These are phyloP conservation scores for Cercospora janseana DNA, from an alignment of 2,329 filamentous ascomycete genomes.

Conservation along the genomic window DNA sequence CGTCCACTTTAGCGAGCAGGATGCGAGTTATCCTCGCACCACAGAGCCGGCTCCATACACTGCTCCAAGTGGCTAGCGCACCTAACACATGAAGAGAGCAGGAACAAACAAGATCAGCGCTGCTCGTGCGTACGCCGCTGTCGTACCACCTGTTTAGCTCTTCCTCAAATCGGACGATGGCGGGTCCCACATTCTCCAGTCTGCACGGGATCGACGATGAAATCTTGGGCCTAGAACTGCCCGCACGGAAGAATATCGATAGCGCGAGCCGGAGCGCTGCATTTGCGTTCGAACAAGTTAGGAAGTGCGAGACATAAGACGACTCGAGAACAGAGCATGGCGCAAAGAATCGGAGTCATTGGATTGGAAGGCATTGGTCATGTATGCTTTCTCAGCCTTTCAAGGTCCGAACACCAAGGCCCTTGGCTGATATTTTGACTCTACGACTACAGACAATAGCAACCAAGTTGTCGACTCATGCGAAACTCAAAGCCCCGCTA, in stretches of 20 bases:
- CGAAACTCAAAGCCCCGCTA: not conserved
- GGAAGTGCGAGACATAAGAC: not conserved
- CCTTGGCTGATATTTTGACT: not conserved
- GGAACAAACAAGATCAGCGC: not conserved
- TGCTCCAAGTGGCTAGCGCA: not conserved
- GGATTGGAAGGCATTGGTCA: not conserved
- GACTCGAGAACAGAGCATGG: not conserved
- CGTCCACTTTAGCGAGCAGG: too few relatives aligned
- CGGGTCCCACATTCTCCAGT: not conserved
- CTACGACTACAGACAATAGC: not conserved
- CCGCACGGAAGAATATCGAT: too few relatives aligned
- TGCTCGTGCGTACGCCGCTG: not conserved
- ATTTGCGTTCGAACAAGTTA: not conserved
- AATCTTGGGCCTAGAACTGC: too few relatives aligned
- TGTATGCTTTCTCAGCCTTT: conserved; percentile 4
- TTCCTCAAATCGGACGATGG: not conserved
- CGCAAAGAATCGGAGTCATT: conserved; percentile 5
- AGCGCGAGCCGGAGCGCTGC: not conserved
- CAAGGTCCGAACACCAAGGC: too few relatives aligned
- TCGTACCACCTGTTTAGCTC: not conserved
- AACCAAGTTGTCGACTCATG: not conserved
- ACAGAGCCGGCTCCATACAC: not conserved
- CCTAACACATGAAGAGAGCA: not conserved
- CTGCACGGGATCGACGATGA: conserved; percentile 6
- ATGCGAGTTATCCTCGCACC: not conserved